Percentiles rank a stretch among this genome's conserved stretches.
These are phyloP conservation scores for Lojkania enalia DNA, from an alignment of 2,329 filamentous ascomycete genomes.

Conservation along the genomic window DNA sequence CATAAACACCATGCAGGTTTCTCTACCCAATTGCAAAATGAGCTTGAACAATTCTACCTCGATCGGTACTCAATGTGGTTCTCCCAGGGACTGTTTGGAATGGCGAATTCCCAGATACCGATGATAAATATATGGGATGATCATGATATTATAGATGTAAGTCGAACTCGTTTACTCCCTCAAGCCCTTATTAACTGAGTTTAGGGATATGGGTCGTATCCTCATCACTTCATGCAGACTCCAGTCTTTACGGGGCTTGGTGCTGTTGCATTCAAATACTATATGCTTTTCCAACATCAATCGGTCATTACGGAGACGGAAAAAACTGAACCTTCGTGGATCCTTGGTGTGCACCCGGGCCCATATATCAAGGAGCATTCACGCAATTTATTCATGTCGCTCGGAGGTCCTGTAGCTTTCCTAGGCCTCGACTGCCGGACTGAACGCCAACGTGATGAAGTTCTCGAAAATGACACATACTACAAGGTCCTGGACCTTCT, in stretches of 20 bases:
- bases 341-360: slow-evolving; percentile 76
- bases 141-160: slow-evolving; percentile 63
- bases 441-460: slow-evolving; percentile 80
- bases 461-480: slow-evolving; percentile 80
- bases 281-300: slow-evolving; percentile 98
- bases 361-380: slow-evolving; percentile 89
- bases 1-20: slow-evolving; percentile 81
- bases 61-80: slow-evolving; percentile 93
- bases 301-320: slow-evolving; percentile 80
- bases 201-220: slow-evolving; percentile 88
- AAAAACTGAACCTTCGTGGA: slow-evolving; percentile 85
- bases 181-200: slow-evolving; percentile 18
- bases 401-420: slow-evolving; percentile 79
- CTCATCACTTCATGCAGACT: slow-evolving; percentile 86
- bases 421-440: slow-evolving; percentile 90
- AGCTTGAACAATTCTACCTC: slow-evolving; percentile 86
- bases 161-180: slow-evolving; percentile 11
- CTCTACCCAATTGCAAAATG: slow-evolving; percentile 78
- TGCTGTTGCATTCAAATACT: slow-evolving; percentile 95
- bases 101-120: slow-evolving; percentile 91
- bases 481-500: slow-evolving; percentile 85
- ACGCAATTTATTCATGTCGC: slow-evolving; percentile 80
- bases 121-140: slow-evolving; percentile 99
- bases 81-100: slow-evolving; percentile 89
- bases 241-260: slow-evolving; percentile 89